Evolutionary conservation across 176 grass and related monocot species (phyloP), one percentile per base, ranked within the genome.

Genomic region (Dendrocalamus sinicus): DNA sequence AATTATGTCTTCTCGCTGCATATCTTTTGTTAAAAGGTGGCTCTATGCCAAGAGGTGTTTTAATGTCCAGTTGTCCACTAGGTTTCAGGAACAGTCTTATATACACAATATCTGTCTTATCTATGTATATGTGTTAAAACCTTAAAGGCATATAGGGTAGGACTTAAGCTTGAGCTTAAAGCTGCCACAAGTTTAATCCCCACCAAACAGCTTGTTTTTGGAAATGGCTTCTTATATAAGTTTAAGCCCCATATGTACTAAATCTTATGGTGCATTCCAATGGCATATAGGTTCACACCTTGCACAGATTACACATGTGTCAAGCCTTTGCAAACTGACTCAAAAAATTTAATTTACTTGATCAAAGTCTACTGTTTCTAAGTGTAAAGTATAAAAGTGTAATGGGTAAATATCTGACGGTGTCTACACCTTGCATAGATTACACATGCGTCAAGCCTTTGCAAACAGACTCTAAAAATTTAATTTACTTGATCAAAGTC

Each of bases 81-180:
- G 63, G 43, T 66, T 6, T 5, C 62, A 51, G 78, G 26, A 80
- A 37, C 28, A 26, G 13, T 53, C 22, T 17, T 67, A 39, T 53
- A 37, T 37, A 68, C 64, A 3, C 20, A 55, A 54, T 24, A 11
- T 8, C 52, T n/a, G 5, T 81, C 41, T 89, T 76, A 61, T 70
- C 47, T 51, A 13, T 64, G 6, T 51, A 69, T 65, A 9, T 74
- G 22, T 37, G 16, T 54, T 54, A 2, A 54, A 54, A 16, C 52
- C 52, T 57, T 48, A 23, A 75, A 41, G 20, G 26, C 59, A 67
- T 67, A 17, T 17, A 1, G 19, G 22, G 3, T 26, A 54, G 40
- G 67, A 26, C 19, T 88, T 78, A 4, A 19, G 16, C 75, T 67
- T 70, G 66, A 81, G 52, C 22, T 70, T 75, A 70, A 69, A 80